Percentiles rank a stretch among this genome's conserved stretches.
Evolutionary conservation across 495 filamentous ascomycete species (phyloP).

Genomic region (Aspergillus haitiensis): DNA sequence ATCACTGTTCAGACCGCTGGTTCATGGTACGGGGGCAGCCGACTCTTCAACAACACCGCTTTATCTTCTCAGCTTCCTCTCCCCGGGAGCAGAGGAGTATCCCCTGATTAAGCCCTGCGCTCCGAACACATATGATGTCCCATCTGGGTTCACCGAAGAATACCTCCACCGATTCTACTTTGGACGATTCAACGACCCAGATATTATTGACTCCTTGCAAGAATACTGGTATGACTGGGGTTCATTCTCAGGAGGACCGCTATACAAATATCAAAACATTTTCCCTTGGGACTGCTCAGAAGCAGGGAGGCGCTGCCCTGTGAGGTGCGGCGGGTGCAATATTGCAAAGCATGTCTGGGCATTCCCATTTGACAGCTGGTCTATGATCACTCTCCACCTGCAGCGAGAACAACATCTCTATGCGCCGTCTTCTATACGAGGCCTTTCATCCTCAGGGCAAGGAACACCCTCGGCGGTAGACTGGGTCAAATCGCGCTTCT

Average conservation of each 20-base stretch:
- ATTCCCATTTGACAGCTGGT: slow-evolving; percentile 49
- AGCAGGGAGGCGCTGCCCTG: slow-evolving; percentile 36
- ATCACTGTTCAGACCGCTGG: slow-evolving; percentile 29
- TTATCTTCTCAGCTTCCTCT: slow-evolving; percentile 45
- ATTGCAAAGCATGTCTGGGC: slow-evolving; percentile 45
- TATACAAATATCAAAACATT: slow-evolving; percentile 38
- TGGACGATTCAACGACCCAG: slow-evolving; percentile 37
- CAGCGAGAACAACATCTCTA: slow-evolving; percentile 32
- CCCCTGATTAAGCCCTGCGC: slow-evolving; percentile 2
- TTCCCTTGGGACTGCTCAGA: slow-evolving; percentile 52
- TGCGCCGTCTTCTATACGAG: slow-evolving; percentile 10
- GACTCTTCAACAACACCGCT: slow-evolving; percentile 15
- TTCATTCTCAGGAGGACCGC: slow-evolving; percentile 29
- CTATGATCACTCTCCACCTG: slow-evolving; percentile 37
- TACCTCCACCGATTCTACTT: slow-evolving; percentile 39
- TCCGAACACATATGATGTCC: slow-evolving; percentile 39
- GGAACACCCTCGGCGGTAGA: slow-evolving; percentile 30
- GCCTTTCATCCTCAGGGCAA: neutral
- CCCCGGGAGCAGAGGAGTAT: slow-evolving; percentile 21
- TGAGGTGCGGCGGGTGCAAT: slow-evolving; percentile 39
- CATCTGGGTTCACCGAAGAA: slow-evolving; percentile 41
- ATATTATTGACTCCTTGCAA: slow-evolving; percentile 40
- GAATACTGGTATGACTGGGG: slow-evolving; percentile 51
- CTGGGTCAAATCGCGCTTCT: slow-evolving; percentile 25
- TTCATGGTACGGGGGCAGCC: slow-evolving; percentile 10